Conservation (phyloP, 768 basidiomycete species). For the Ramaria rubella region DNA sequence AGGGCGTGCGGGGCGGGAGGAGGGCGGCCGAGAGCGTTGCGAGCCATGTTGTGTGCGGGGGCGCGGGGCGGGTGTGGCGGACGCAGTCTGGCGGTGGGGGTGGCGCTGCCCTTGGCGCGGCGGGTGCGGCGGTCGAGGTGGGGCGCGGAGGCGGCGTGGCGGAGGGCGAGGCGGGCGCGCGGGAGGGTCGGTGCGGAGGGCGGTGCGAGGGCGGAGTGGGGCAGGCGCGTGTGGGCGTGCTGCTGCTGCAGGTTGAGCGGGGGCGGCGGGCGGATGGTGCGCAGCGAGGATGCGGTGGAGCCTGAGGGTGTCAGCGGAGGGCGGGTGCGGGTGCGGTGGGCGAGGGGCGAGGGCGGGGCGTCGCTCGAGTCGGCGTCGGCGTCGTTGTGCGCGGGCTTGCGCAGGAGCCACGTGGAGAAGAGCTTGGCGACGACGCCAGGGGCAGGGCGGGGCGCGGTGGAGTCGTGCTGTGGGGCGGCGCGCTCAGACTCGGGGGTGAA, state of each 20-base stretch:
- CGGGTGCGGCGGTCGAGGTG: conserved; percentile 13
- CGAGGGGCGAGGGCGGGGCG: neutral
- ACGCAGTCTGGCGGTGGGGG: conserved; percentile 49
- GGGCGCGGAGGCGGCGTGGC: conserved; percentile 16
- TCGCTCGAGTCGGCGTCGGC: neutral
- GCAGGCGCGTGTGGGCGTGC: neutral
- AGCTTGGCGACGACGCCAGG: conserved; percentile 47
- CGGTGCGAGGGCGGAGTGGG: conserved; percentile 2
- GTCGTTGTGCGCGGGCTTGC: neutral
- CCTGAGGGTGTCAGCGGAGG: neutral
- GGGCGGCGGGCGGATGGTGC: neutral
- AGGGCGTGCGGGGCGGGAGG: conserved; percentile 33
- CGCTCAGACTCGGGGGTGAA: conserved; percentile 80
- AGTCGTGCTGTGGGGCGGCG: conserved; percentile 23
- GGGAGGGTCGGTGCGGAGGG: conserved; percentile 17
- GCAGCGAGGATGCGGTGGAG: neutral
- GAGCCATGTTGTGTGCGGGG: conserved; percentile 64
- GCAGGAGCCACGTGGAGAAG: conserved; percentile 5
- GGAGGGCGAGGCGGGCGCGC: conserved; percentile 15
- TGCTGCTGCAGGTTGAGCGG: neutral
- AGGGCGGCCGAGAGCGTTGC: conserved; percentile 30
- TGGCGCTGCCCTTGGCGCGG: conserved; percentile 19
- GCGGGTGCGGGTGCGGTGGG: neutral
- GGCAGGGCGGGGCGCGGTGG: conserved; percentile 34
- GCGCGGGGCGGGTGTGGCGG: conserved; percentile 18